Evolutionary conservation across 2,329 filamentous ascomycete species (phyloP), one percentile per base, ranked within the genome.

Genomic region (Colletotrichum sp.): DNA sequence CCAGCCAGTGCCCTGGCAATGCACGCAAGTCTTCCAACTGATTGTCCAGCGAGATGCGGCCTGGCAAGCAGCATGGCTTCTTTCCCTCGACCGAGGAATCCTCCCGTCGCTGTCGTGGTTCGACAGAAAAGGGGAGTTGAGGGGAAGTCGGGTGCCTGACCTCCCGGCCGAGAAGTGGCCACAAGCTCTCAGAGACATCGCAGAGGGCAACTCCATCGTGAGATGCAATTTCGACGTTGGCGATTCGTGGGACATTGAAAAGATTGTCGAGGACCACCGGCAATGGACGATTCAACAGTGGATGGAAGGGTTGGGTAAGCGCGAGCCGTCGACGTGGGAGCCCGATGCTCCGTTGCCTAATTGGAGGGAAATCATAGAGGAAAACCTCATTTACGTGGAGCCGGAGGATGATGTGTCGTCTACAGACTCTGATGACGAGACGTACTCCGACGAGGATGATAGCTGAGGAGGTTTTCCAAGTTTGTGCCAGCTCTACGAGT

Each of bases 1-100:
- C 62, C 3, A 44, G 9, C 61, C 61, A 2, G 61, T 32, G 2
- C 69, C 34, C 9, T 30, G 57, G 44, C 32, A 25, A 6, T 13
- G 59, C 29, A 36, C 29, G n/a, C 69, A 32, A 19, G 65, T 72
- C 2, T 72, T 72, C 22, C 61, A 72, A 30, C 32, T 4, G 22
- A 22, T 34, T 22, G 9, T 67, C 5, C 62, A 72, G 27, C 49
- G 69, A 32, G 55, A 72, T 6, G 52, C 62, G 4, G 63, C 70
- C 1, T 72, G 70, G 70, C 63, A 72, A 3, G 19, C 3, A 44
- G 63, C 70, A n/a, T 49, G 63, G 63, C 3, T 2, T 19, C 49
- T 13, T 2, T 36, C 52, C 1, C 25, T 59, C 6, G 27, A 22
- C 5, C 32, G 52, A 0, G 55, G 55, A 0, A n/a, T 69, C 1